Conservation (phyloP, 805 yeast species). For the Metschnikowia aberdeeniae region DNA sequence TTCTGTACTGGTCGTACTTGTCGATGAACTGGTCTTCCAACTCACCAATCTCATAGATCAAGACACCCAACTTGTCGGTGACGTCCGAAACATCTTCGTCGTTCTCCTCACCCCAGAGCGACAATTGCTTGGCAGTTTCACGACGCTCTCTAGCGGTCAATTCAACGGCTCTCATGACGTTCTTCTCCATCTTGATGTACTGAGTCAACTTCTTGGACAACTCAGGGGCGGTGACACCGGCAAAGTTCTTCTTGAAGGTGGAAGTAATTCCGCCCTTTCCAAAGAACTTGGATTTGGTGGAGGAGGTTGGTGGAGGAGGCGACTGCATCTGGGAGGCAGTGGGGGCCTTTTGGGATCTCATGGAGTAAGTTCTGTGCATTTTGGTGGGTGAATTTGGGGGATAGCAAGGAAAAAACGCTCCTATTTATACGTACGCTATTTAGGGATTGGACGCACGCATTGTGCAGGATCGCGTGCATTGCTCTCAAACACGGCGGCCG, state of each 20-base stretch:
- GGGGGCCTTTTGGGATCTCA: conserved; percentile 76
- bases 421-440: conserved; percentile 5
- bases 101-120: conserved; percentile 96
- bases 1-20: conserved; percentile 96
- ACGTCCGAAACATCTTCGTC: conserved; percentile 97
- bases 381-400: conserved; percentile 8
- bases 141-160: conserved; percentile 90
- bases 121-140: conserved; percentile 94
- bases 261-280: conserved; percentile 70
- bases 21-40: conserved; percentile 97
- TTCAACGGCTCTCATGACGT: conserved; percentile 90
- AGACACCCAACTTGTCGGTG: conserved; percentile 94
- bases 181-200: conserved; percentile 93
- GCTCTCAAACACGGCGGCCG: conserved; percentile 1
- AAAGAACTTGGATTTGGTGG: conserved; percentile 69
- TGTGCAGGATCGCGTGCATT: not conserved
- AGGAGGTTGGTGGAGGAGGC: conserved; percentile 78
- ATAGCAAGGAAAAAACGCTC: conserved; percentile 5
- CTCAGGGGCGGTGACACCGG: conserved; percentile 94
- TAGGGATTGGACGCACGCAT: not conserved
- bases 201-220: conserved; percentile 87
- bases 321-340: conserved; percentile 76
- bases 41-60: conserved; percentile 94
- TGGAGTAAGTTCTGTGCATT: conserved; percentile 84
- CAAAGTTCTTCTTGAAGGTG: conserved; percentile 73